Conservation (phyloP, 2,329 filamentous ascomycete genomes). For the Ophiostoma sp. region DNA sequence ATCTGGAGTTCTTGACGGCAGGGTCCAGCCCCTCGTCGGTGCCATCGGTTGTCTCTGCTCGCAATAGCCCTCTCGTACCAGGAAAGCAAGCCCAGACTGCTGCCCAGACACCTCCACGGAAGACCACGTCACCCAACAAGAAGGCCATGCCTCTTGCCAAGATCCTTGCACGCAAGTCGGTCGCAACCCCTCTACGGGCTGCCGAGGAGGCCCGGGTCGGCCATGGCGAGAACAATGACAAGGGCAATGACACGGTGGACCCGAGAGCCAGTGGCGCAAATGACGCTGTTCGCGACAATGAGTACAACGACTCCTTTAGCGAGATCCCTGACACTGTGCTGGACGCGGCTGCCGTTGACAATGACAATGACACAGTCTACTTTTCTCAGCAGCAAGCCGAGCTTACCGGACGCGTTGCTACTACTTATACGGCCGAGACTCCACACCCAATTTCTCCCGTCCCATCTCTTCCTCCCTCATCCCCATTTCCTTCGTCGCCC, state of each 20-base stretch:
- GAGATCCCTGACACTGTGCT: slow-evolving; percentile 50
- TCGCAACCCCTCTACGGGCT: slow-evolving; percentile 8
- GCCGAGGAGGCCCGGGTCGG: neutral
- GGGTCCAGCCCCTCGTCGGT: slow-evolving; percentile 15
- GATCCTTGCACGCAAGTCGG: slow-evolving; percentile 24
- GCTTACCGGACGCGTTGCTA: slow-evolving; percentile 20
- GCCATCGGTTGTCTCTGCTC: slow-evolving; percentile 11
- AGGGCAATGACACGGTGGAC: neutral
- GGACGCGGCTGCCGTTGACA: slow-evolving; percentile 41
- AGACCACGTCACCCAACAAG: slow-evolving; percentile 21
- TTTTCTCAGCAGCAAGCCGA: slow-evolving; percentile 25
- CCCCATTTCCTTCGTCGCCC: slow-evolving; percentile 11
- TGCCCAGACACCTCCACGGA: slow-evolving; percentile 1
- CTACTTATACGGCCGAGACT: neutral
- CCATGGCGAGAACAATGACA: neutral
- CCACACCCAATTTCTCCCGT: neutral
- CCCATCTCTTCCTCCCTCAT: slow-evolving; percentile 10
- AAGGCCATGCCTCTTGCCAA: slow-evolving; percentile 24
- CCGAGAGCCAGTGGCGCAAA: neutral
- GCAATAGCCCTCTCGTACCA: neutral
- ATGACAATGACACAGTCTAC: slow-evolving; percentile 28
- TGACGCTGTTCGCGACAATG: neutral
- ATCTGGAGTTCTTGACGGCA: slow-evolving; percentile 23
- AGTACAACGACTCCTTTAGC: slow-evolving; percentile 53
- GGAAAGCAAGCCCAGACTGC: neutral